phyloP scores from a whole-genome alignment of 2,329 filamentous ascomycete species.

The Parastagonospora avenae region DNA sequence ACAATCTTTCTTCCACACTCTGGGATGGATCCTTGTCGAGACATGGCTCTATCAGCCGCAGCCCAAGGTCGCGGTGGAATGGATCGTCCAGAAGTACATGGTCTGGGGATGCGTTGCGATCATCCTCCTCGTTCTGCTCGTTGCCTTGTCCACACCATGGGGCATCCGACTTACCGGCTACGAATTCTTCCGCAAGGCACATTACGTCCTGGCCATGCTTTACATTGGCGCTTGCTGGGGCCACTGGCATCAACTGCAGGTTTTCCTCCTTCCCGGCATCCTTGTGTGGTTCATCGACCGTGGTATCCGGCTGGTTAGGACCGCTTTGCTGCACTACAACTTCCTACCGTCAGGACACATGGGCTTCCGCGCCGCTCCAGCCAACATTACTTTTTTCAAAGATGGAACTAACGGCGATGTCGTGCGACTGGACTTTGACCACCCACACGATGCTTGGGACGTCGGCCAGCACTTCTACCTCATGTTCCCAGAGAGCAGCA shows the following conservation, averaged over 20 bases:
- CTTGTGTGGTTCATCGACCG: constrained; percentile 70
- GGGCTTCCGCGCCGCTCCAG: constrained; percentile 34
- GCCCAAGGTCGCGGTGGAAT: constrained; percentile 61
- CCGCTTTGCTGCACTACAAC: constrained; percentile 62
- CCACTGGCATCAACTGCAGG: constrained; percentile 68
- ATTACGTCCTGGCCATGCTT: constrained; percentile 74
- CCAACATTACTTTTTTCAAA: constrained; percentile 36
- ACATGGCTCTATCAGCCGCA: constrained; percentile 72
- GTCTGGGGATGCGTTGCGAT: constrained; percentile 76
- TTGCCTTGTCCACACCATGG: constrained; percentile 63
- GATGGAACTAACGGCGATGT: constrained; percentile 55
- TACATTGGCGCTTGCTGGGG: constrained; percentile 78
- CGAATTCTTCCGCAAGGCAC: constrained; percentile 76
- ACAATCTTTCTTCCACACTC: constrained; percentile 71
- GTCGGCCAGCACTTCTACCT: constrained; percentile 75
- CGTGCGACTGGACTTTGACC: constrained; percentile 68
- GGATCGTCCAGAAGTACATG: constrained; percentile 70
- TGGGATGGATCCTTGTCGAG: constrained; percentile 73
- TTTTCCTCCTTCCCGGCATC: constrained; percentile 56
- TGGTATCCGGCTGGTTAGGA: constrained; percentile 62
- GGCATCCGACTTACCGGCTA: constrained; percentile 72
- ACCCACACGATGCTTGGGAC: constrained; percentile 65
- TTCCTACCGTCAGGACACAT: constrained; percentile 37
- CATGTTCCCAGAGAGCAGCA: constrained; percentile 67
- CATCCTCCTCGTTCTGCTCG: constrained; percentile 65